Evolutionary conservation across 148 eudicot genomes (phyloP), one percentile per base, ranked within the genome.

Genomic region (Nepenthes mirabilis): DNA sequence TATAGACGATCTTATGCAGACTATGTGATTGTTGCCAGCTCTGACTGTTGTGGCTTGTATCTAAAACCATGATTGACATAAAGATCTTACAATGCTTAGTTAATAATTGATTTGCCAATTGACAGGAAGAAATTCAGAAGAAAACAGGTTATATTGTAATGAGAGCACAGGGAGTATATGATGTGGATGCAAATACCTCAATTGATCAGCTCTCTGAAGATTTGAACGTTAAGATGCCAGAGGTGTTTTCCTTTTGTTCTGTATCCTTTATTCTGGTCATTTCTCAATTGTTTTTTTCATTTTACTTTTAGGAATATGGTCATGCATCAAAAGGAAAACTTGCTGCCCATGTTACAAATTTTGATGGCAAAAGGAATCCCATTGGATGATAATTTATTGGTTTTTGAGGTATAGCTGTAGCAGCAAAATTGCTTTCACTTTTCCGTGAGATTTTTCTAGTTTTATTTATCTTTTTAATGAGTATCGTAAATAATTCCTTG

Each of bases 161-260:
- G 96, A 84, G 98, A 65, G 98, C 88, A 45, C 91, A 88, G 57
- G 98, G 98, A 43, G 74, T 93, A 56, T 93, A 80, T 76, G 98
- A 93, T 68, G 98, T 93, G 56, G 98, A 93, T 84, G 98, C 98
- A 58, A 93, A 93, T 76, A 93, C 98, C 40, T 77, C 98, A 36
- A 93, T 93, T 64, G 88, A 93, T 73, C 96, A 93, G 73, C 95
- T 93, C 47, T 88, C 96, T 40, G 96, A 93, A 72, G 98, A 93
- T 68, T 82, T 93, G 57, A 75, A 75, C 66, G 80, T 93, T 45
- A 80, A 83, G 74, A 79, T 93, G 96, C 91, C 95, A 1, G 98
- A 93, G 91, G 97, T 90, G 63, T 52, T 47, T 52, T 51, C 36
- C 60, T 47, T 60, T 56, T 14, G 10, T 57, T 47, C 23, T 23